Percentiles rank a stretch among this genome's conserved stretches.
Conservation (phyloP, 768 basidiomycete species). For the Lentinula guzmanii region DNA sequence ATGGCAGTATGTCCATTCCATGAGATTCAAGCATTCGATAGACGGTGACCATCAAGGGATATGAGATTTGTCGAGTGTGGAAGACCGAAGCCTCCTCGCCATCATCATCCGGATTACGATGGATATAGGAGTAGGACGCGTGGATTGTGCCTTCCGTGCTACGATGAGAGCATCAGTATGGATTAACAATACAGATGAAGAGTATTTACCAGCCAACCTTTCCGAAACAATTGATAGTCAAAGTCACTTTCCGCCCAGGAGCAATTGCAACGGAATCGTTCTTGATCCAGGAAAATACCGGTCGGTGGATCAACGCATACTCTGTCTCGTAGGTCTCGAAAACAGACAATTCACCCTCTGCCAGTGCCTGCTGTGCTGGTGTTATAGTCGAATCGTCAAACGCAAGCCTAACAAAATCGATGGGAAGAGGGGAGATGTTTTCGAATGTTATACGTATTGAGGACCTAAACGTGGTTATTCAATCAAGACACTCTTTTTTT, state of each 20-base stretch:
- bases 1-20: slow-evolving; percentile 74
- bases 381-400: slow-evolving; percentile 90
- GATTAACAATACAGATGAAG: background rate
- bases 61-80: slow-evolving; percentile 80
- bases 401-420: slow-evolving; percentile 80
- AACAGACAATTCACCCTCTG: slow-evolving; percentile 75
- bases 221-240: slow-evolving; percentile 74
- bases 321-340: slow-evolving; percentile 91
- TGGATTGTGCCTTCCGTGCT: slow-evolving; percentile 78
- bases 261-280: slow-evolving; percentile 45
- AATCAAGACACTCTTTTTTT: background rate
- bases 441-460: slow-evolving; percentile 82
- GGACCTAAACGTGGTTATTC: slow-evolving; percentile 44
- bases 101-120: slow-evolving; percentile 28
- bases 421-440: slow-evolving; percentile 76
- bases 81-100: slow-evolving; percentile 41
- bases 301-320: slow-evolving; percentile 67
- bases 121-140: slow-evolving; percentile 74
- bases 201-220: slow-evolving; percentile 85
- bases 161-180: slow-evolving; percentile 10
- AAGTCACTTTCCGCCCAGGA: slow-evolving; percentile 64
- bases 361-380: slow-evolving; percentile 68
- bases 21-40: slow-evolving; percentile 92
- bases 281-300: slow-evolving; percentile 74
- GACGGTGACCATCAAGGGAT: slow-evolving; percentile 89